Conservation (phyloP, 257 asterid genomes). For the Gentiana macrophylla region DNA sequence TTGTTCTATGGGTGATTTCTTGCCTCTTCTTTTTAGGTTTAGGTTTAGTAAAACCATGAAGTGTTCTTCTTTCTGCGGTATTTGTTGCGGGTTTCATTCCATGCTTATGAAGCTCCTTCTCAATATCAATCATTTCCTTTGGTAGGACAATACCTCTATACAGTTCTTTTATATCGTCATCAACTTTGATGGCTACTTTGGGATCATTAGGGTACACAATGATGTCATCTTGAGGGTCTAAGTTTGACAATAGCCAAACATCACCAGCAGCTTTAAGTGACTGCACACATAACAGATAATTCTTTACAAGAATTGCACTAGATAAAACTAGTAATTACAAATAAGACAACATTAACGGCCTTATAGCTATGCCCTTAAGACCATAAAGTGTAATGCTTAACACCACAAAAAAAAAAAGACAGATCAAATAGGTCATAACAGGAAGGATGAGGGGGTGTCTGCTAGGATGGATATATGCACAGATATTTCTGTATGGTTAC, state of each 20-base stretch:
- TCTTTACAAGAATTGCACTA: neutral
- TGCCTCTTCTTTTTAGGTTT: constrained; percentile 16
- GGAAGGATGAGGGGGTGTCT: no score
- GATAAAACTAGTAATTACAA: no score
- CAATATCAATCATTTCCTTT: constrained; percentile 69
- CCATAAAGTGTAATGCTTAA: no score
- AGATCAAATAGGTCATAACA: no score
- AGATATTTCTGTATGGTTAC: neutral
- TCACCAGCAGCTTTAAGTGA: constrained; percentile 9
- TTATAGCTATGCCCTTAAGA: no score
- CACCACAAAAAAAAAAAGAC: neutral
- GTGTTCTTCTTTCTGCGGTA: constrained; percentile 13
- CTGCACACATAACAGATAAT: neutral
- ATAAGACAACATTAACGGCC: no score
- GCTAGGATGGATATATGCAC: no score
- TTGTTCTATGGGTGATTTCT: constrained; percentile 64
- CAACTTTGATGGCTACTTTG: neutral
- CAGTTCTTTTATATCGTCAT: constrained; percentile 13
- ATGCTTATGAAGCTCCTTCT: constrained; percentile 72
- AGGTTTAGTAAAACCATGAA: constrained; percentile 7
- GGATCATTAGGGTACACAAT: constrained; percentile 11
- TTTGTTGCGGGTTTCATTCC: constrained; percentile 64
- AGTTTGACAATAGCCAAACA: constrained; percentile 16
- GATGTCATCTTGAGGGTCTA: constrained; percentile 14
- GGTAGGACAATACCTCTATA: constrained; percentile 37